Base-by-base conservation (phyloP, 352 stramenopile genomes). In the Pythium brachiatum region DNA sequence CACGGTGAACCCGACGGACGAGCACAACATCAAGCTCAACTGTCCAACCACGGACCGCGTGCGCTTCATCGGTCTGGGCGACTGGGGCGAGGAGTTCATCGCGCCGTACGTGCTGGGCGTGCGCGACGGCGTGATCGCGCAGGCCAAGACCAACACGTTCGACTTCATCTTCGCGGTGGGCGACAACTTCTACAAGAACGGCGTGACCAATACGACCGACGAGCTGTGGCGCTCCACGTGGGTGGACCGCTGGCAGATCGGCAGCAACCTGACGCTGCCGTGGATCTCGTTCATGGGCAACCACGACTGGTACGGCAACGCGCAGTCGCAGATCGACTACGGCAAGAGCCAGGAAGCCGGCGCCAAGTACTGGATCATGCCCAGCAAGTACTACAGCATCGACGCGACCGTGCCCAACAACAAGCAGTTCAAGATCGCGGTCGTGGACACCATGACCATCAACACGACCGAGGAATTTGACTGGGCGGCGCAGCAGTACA, bases 101-200 rank as follows among this genome's bases (percentile, higher is more conserved):
- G 62, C 53, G 16, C 43, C 57, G 6, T 66, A 65, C 41, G 61
- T 78, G 29, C 53, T 72, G 12, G 71, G 64, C 15, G 71, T 78
- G 27, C 71, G 68, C 34, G 71, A 78, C 47, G 71, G 68, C 9
- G 46, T 78, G 25, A 51, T 70, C 21, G 34, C 21, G 23, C 55
- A 67, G 34, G 64, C 74, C 32, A 64, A 69, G 54, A 69, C 53
- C 0, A 53, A 53, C 43, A 54, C 62, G 23, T 69, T 64, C 59
- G 69, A 75, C 65, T 81, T 77, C 43, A 62, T 81, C 56, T 53
- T 79, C n/a, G 56, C 66, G 0, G 56, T 67, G 13, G 71, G 74
- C 27, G 72, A 81, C 72, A 81, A 77, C 64, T 81, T 81, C 29
- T 78, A 79, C 66, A 55, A 67, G 39, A 73, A 71, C 23, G 74